Evolutionary conservation across 31 red algal genomes (phyloP).

Genomic region (Odonthalia washingtoniensis): DNA sequence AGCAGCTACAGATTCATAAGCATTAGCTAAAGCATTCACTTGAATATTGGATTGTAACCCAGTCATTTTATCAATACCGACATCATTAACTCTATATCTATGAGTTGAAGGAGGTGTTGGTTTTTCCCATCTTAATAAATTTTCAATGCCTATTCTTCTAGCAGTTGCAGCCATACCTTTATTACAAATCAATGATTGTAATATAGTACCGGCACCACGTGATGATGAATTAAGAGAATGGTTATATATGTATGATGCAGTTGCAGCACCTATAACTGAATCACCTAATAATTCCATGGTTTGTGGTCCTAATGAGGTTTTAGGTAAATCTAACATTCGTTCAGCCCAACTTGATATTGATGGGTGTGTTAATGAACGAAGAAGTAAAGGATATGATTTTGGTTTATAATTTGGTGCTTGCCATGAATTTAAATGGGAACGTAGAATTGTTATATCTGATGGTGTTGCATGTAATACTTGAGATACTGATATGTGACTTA

Average conservation of each 20-base stretch:
- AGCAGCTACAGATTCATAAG: conserved; percentile 53
- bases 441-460: conserved; percentile 40
- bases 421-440: conserved; percentile 15
- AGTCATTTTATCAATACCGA: conserved; percentile 33
- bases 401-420: conserved; percentile 4
- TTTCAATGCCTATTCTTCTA: conserved; percentile 35
- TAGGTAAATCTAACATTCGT: conserved; percentile 5
- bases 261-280: conserved; percentile 42
- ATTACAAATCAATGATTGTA: conserved; percentile 43
- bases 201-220: not conserved
- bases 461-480: conserved; percentile 49
- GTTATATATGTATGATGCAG: conserved; percentile 6
- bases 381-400: conserved; percentile 35
- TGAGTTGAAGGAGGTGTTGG: conserved; percentile 18
- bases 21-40: conserved; percentile 46
- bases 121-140: conserved; percentile 54
- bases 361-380: conserved; percentile 63
- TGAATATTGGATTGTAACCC: conserved; percentile 45
- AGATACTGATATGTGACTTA: conserved; percentile 12
- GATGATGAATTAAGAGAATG: not conserved
- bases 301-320: conserved; percentile 23
- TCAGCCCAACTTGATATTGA: conserved; percentile 59
- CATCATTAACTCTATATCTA: conserved; percentile 16
- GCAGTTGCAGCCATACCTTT: conserved; percentile 44
- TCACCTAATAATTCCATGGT: conserved; percentile 59